Evolutionary conservation across 164 flowering plant genomes (phyloP).

Genomic region (Platanus orientalis): DNA sequence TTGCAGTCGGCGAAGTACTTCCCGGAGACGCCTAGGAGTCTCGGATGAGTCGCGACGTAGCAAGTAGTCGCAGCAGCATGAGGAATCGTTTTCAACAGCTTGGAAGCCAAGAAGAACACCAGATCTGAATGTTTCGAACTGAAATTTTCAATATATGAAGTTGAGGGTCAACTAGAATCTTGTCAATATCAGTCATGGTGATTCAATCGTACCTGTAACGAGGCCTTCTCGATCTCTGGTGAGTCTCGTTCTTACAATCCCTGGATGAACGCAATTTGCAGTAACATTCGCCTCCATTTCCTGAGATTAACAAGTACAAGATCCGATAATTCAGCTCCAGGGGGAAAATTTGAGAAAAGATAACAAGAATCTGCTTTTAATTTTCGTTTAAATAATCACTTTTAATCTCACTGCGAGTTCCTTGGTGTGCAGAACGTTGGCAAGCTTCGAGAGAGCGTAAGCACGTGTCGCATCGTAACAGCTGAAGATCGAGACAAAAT

Average conservation of each 20-base stretch:
- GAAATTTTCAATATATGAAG: not conserved
- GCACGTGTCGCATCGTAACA: constrained; percentile 85
- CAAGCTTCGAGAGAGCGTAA: constrained; percentile 91
- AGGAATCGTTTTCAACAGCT: constrained; percentile 81
- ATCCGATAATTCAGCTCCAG: not conserved
- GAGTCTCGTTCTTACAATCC: constrained; percentile 82
- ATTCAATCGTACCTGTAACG: constrained; percentile 63
- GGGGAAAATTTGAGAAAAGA: too few species aligned
- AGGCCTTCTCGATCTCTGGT: constrained; percentile 97
- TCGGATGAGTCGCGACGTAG: constrained; percentile 80
- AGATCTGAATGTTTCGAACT: constrained; percentile 38
- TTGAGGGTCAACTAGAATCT: not conserved
- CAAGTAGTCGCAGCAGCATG: constrained; percentile 99
- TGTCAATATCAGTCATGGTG: too few species aligned
- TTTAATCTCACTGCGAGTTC: constrained; percentile 66
- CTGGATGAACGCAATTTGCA: constrained; percentile 90
- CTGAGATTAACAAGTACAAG: constrained; percentile 27
- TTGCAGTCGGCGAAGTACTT: constrained; percentile 88
- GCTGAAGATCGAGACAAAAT: constrained; percentile 32
- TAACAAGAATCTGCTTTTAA: not conserved
- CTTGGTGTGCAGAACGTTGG: constrained; percentile 78
- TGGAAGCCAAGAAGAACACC: constrained; percentile 75
- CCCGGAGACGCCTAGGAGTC: constrained; percentile 54
- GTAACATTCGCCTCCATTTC: constrained; percentile 83
- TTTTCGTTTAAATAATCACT: constrained; percentile 32